Conservation (phyloP, 257 asterid genomes). For the Penstemon eatonii region DNA sequence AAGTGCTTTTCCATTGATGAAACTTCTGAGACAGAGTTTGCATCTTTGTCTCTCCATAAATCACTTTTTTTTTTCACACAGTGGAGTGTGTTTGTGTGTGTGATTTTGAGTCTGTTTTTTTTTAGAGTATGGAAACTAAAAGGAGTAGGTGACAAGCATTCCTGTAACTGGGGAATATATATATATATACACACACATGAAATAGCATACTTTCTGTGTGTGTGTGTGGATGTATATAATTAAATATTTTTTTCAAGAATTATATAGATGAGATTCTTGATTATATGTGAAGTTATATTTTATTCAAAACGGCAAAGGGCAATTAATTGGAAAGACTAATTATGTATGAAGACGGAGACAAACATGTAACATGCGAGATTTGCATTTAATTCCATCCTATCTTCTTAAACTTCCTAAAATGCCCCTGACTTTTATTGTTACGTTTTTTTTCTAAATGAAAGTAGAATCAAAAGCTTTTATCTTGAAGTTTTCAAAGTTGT, state of each 20-base stretch:
- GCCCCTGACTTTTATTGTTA: constrained; percentile 29
- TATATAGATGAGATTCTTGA: constrained; percentile 30
- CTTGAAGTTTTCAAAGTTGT: no score
- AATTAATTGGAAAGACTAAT: constrained; percentile 43
- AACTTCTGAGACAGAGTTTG: constrained; percentile 62
- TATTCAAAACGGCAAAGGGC: constrained; percentile 52
- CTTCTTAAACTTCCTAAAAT: constrained; percentile 28
- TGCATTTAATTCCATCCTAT: constrained; percentile 46
- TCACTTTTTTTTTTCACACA: constrained; percentile 7
- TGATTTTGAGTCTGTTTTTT: constrained; percentile 34
- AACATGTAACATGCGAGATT: constrained; percentile 73
- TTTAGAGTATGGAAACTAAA: constrained; percentile 51
- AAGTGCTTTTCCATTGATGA: constrained; percentile 76
- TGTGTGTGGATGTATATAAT: constrained; percentile 1
- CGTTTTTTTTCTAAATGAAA: not conserved
- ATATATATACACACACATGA: constrained; percentile 26
- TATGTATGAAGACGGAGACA: constrained; percentile 32
- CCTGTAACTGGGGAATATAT: constrained; percentile 52
- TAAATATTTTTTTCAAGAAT: not conserved
- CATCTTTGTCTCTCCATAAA: constrained; percentile 74
- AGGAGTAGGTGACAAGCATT: constrained; percentile 81
- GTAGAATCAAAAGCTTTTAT: constrained; percentile 2
- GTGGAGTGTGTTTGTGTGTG: constrained; percentile 27
- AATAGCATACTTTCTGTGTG: not conserved
- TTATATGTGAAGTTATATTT: constrained; percentile 33